phyloP scores from a whole-genome alignment of 495 filamentous ascomycete species.

The Alectoria sarmentosa region DNA sequence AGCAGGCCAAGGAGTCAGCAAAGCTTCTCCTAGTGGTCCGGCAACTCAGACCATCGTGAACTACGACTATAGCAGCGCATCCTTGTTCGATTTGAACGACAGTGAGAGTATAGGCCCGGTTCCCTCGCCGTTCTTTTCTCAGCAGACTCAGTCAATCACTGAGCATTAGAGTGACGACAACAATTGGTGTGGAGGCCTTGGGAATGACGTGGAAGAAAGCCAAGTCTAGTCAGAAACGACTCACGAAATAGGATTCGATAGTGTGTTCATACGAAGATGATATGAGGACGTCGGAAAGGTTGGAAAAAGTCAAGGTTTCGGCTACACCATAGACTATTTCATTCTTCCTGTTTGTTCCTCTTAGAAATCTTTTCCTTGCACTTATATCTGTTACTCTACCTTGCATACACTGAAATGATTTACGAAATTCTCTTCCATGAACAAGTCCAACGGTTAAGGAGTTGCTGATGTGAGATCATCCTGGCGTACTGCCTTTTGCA shows the following conservation, averaged over 20 bases:
- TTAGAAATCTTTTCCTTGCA: no score
- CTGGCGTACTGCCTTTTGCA: no score
- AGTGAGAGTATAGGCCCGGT: not conserved
- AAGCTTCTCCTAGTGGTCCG: not conserved
- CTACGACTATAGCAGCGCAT: not conserved
- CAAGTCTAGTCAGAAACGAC: not conserved
- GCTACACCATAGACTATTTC: not conserved
- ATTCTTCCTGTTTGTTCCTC: not conserved
- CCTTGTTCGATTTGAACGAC: not conserved
- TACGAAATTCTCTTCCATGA: not conserved
- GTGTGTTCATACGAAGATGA: not conserved
- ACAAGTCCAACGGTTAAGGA: not conserved
- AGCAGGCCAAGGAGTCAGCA: not conserved
- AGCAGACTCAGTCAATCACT: not conserved
- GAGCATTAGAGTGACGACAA: not conserved
- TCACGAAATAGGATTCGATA: not conserved
- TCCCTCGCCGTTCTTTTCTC: not conserved
- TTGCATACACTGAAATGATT: not conserved
- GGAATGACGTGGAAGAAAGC: not conserved
- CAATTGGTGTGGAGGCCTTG: not conserved
- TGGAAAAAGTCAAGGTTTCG: not conserved
- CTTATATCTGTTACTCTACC: not conserved
- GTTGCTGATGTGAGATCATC: not conserved
- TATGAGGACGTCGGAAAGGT: not conserved
- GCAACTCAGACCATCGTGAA: not conserved